Base-by-base conservation (phyloP, 202 grass and related monocot genomes). In the Carex arenaria region DNA sequence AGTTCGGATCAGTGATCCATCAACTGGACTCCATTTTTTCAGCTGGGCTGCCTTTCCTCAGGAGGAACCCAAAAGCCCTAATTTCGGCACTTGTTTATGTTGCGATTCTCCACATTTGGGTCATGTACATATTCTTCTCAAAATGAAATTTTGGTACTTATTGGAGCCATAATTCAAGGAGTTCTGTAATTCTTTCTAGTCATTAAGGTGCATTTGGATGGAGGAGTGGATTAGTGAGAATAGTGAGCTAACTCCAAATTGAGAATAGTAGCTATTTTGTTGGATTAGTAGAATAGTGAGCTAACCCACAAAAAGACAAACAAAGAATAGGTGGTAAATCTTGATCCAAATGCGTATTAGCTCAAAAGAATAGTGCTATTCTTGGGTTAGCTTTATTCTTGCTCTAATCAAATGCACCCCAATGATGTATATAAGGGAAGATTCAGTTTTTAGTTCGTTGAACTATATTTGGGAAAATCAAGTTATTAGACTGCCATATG, bases 11-110 rank as follows among this genome's bases (percentile, higher is more conserved):
- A 0, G 72, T 89, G 20, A 82, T 98, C 64, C 83, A 72, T 7
- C 96, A 98, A 73, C 88, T 98, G 5, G 96, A 98, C 87, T 90
- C 88, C 10, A 72, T 98, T 43, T 95, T 95, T 73, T 92, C 96
- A 0, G 93, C 91, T 1, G 96, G 91, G 20, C 79, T 95, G 51
- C 73, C 93, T 55, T 98, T 91, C 80, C 76, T 95, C 43, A 86
- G 85, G 83, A 89, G 91, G 38, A 93, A 95, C 52, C 86, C 74
- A 0, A 98, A 82, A 85, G 90, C 91, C 0, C 91, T 90, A 78
- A 28, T 93, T 72, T 91, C 78, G 52, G 82, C 89, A 17, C 30
- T 89, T 38, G 49, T 90, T 63, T 98, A 98, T 81, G 70, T 95
- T 64, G 62, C 89, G 36, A 88, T 78, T 72, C 91, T 98, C 23